These are phyloP conservation scores for Spongiforma sp. DNA, from an alignment of 1,284 basidiomycete species.

Conservation along the genomic window DNA sequence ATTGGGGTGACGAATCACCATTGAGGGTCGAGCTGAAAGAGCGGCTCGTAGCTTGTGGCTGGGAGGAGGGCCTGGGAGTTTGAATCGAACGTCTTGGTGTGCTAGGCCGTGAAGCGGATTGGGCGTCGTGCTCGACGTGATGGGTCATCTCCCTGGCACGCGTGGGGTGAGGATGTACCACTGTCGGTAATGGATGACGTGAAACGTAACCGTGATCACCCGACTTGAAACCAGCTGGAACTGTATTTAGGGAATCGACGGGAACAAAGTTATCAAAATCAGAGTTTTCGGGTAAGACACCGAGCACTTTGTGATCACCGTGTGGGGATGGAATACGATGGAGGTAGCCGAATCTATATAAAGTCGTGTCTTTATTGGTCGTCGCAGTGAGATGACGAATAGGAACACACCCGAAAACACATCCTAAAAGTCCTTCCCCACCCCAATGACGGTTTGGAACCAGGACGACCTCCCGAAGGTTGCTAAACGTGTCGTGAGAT, in stretches of 20 bases:
- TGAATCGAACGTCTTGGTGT: constrained; percentile 34
- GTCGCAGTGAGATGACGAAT: constrained; percentile 11
- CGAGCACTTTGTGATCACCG: constrained; percentile 55
- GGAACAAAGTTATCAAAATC: constrained; percentile 74
- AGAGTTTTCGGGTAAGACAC: constrained; percentile 53
- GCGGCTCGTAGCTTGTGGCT: constrained; percentile 29
- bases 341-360: constrained; percentile 74
- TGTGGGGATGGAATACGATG: constrained; percentile 86
- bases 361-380: neutral
- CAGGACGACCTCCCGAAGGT: constrained; percentile 88
- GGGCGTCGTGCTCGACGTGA: constrained; percentile 24
- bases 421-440: constrained; percentile 91
- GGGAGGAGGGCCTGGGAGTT: constrained; percentile 30
- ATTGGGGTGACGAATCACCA: constrained; percentile 49
- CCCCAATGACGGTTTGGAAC: constrained; percentile 97
- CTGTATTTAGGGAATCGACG: constrained; percentile 43
- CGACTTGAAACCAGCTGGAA: constrained; percentile 3
- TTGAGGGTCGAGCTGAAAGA: constrained; percentile 43
- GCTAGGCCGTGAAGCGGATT: constrained; percentile 32
- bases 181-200: constrained; percentile 18
- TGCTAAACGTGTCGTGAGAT: constrained; percentile 52
- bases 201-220: constrained; percentile 13
- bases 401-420: constrained; percentile 84
- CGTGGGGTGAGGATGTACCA: constrained; percentile 38
- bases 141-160: constrained; percentile 29